Base-by-base conservation (phyloP, 2,329 filamentous ascomycete genomes). In the Fusarium lateritium region DNA sequence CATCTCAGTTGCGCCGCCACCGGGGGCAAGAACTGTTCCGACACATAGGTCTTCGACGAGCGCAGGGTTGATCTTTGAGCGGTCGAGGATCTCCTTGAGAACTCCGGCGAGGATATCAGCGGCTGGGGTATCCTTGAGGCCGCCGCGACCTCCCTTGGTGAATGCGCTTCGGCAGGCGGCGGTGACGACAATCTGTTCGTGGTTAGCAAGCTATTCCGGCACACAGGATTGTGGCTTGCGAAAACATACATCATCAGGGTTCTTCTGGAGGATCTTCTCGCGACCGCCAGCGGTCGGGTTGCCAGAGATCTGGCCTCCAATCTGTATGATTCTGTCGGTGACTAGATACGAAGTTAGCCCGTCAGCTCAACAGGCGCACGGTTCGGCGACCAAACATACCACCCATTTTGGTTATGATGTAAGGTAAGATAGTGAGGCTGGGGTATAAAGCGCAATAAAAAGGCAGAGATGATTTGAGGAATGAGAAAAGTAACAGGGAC, bases 1-100 rank as follows among this genome's bases (percentile, higher is more conserved):
- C 90, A 97, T 98, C 84, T 98, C 96, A 46, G 96, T 98, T 22
- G 96, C 96, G 72, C 95, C 96, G 73, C 94, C 96, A 66, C 96
- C 96, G 34, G 95, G 95, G 19, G 95, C 90, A 49, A 99, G 90
- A 31, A 99, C 96, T 57, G 91, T 92, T 71, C 96, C 96, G 61
- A 98, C 94, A 53, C 92, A 92, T 71, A 99, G 91, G 78, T 99
- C 96, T 81, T 98, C 93, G 49, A 99, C 94, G 36, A 96, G 86
- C 38, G 84, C 84, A 22, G 96, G 94, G 82, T 98, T 92, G 81
- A 98, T 97, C 71, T 90, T 90, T 72, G 94, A 98, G 75, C 94
- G 92, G 59, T 92, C 85, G 77, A 98, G 86, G 70, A 98, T 84
- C 62, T 90, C 90, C 82, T 90, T 91, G 82, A 98, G 91, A 46